Evolutionary conservation across 129 eudicot species (phyloP).

Genomic region (Heracleum sosnowskyi): DNA sequence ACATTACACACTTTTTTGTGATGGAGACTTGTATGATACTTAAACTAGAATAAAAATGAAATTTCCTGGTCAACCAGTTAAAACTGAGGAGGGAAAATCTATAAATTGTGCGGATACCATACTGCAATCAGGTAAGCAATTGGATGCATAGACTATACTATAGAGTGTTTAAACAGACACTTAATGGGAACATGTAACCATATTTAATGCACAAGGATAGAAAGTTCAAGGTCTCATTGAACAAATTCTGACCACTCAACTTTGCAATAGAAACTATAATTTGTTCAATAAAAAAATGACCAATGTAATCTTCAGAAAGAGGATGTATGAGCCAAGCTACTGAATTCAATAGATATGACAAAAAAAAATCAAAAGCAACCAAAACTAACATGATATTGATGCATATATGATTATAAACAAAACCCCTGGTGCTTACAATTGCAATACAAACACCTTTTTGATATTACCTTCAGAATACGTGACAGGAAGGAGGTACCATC

Average conservation of each 20-base stretch:
- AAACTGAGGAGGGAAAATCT: background rate
- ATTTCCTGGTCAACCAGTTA: background rate
- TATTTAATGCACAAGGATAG: background rate
- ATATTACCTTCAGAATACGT: conserved; percentile 80
- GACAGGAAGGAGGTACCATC: conserved; percentile 93
- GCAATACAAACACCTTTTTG: background rate
- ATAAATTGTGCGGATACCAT: background rate
- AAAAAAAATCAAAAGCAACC: background rate
- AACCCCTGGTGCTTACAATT: background rate
- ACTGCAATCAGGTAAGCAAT: background rate
- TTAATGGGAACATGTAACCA: background rate
- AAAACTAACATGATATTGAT: background rate
- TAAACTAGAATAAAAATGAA: background rate
- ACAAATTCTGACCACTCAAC: background rate
- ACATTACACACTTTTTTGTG: background rate
- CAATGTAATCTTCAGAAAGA: background rate
- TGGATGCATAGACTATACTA: background rate
- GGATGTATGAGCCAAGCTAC: background rate
- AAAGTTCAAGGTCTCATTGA: background rate
- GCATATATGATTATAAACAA: background rate
- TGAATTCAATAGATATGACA: background rate
- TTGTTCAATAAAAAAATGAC: background rate
- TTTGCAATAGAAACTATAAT: background rate
- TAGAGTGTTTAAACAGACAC: background rate
- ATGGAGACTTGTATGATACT: background rate